Conservation (phyloP, 331 rosid genomes). For the Phaseolus coccineus region DNA sequence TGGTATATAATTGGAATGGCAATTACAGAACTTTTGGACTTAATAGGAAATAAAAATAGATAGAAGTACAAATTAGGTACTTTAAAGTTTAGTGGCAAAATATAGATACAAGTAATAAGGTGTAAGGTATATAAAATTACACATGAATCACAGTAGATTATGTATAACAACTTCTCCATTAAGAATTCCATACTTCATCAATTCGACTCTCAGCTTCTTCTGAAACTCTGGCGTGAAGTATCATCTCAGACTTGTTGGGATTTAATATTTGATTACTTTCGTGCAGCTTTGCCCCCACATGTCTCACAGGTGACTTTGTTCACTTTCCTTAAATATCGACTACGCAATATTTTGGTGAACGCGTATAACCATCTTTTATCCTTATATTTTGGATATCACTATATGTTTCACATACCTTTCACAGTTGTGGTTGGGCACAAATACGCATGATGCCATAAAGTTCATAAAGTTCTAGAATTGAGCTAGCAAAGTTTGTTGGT, state of each 20-base stretch:
- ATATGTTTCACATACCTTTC: background rate
- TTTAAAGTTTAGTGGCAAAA: background rate
- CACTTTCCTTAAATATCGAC: background rate
- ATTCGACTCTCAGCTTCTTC: background rate
- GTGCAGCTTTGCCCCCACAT: background rate
- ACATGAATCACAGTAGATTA: background rate
- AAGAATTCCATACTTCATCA: slow-evolving; percentile 3
- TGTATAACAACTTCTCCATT: slow-evolving; percentile 17
- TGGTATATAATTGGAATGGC: slow-evolving; percentile 76
- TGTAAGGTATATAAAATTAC: slow-evolving; percentile 9
- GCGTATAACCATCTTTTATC: background rate
- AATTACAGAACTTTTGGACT: slow-evolving; percentile 55
- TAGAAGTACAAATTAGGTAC: slow-evolving; percentile 6
- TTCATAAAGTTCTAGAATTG: background rate
- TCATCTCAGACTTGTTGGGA: background rate
- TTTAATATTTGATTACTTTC: background rate
- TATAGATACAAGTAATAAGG: slow-evolving; percentile 31
- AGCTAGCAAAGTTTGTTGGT: background rate
- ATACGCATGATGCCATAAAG: background rate
- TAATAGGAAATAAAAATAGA: slow-evolving; percentile 53
- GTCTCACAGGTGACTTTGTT: background rate
- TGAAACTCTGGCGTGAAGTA: background rate
- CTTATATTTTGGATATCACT: background rate
- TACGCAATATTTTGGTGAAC: background rate
- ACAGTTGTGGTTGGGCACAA: background rate